Evolutionary conservation across 768 basidiomycete species (phyloP), one percentile per base, ranked within the genome.

Genomic region (Collybia sp.): DNA sequence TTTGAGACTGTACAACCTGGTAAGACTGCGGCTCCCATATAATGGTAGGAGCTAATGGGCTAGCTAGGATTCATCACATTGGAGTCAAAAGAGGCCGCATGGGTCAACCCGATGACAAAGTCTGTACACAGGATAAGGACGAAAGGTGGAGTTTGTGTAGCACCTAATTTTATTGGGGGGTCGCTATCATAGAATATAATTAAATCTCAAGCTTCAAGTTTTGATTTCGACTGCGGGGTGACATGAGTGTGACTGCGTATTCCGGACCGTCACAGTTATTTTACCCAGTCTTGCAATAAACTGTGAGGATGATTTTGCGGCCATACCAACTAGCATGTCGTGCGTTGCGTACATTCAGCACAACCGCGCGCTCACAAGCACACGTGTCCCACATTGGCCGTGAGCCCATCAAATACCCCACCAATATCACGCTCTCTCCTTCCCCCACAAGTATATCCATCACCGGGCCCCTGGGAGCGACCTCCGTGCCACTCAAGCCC

Each of bases 1-100:
- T 99, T 97, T 58, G 96, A 99, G 69, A 86, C 93, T 0, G 81
- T 99, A 42, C 96, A 96, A 61, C 93, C 93, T 42, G 87, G 91
- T 85, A 54, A 38, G 58, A 45, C 25, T 18, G 25, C 25, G 9
- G 6, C 20, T n/a, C 35, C 1, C 15, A 6, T 12, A 16, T 15
- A 2, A 42, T 43, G 40, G 25, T 30, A 44, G n/a, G 45, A 44
- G 31, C 39, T 53, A 41, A 38, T 43, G 40, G n/a, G 39, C 5
- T 43, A 1, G 30, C 35, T 3, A 83, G 90, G 85, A 15, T 96
- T 99, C 62, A 93, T 76, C 32, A 98, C 96, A 5, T 74, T 98
- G 5, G 87, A 93, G 45, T 80, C 80, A 12, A 78, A 68, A 52
- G 93, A 94, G 55, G 95, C 94, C 18, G 93, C 91, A 6, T 98